phyloP scores from a whole-genome alignment of 441 rosid species.

The Populus hybrid region DNA sequence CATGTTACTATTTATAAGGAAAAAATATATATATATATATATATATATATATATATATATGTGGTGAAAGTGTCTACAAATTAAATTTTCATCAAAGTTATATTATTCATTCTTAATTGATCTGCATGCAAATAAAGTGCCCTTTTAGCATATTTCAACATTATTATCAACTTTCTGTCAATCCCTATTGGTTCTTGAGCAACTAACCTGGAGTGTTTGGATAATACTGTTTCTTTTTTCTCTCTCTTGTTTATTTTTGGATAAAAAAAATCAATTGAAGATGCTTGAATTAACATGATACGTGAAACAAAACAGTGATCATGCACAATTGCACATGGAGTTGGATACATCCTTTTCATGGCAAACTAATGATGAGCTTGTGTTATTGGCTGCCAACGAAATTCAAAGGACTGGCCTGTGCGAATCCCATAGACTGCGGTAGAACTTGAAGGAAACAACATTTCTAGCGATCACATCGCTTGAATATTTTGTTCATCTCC shows the following conservation, averaged over 20 bases:
- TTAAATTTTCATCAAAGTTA: too few relatives aligned
- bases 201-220: neutral
- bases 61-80: too few relatives aligned
- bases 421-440: slow-evolving; percentile 55
- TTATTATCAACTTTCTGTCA: neutral
- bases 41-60: too few relatives aligned
- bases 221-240: neutral
- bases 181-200: neutral
- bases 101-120: neutral
- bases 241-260: neutral
- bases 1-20: too few relatives aligned
- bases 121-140: neutral
- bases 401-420: slow-evolving; percentile 35
- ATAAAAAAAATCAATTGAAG: neutral
- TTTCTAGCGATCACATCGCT: slow-evolving; percentile 25
- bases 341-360: slow-evolving; percentile 13
- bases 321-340: slow-evolving; percentile 8
- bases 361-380: slow-evolving; percentile 16
- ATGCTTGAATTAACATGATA: too few relatives aligned
- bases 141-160: neutral
- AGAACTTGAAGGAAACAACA: slow-evolving; percentile 14
- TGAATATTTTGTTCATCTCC: neutral
- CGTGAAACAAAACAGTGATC: neutral
- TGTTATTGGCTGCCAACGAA: slow-evolving; percentile 5
- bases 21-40: too few relatives aligned